Percentiles rank a stretch among this genome's conserved stretches.
Conservation (phyloP, 2,329 filamentous ascomycete species). For the Ascochyta koolunga region DNA sequence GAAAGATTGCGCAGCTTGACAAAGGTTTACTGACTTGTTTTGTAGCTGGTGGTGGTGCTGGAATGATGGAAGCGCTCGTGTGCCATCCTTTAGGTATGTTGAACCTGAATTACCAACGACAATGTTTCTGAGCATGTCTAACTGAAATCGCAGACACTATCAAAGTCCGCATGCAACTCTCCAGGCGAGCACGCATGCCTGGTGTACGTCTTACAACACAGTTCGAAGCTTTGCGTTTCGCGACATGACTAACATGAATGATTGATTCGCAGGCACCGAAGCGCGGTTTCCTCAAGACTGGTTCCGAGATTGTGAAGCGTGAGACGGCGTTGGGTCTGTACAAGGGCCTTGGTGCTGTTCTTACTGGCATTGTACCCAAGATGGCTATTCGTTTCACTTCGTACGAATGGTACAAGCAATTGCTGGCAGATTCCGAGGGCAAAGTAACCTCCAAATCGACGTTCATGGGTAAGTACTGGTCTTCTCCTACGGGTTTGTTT, state of each 20-base stretch:
- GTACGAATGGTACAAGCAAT: constrained; percentile 92
- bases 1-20: not conserved
- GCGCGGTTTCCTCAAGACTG: constrained; percentile 87
- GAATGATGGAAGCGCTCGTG: constrained; percentile 98
- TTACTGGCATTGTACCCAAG: constrained; percentile 96
- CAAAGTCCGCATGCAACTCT: constrained; percentile 99
- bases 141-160: constrained; percentile 75
- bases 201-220: constrained; percentile 62
- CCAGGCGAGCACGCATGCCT: constrained; percentile 78
- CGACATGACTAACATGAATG: constrained; percentile 13
- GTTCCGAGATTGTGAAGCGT: constrained; percentile 81
- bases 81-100: constrained; percentile 88
- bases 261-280: constrained; percentile 63
- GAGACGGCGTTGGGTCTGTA: constrained; percentile 94
- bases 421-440: constrained; percentile 73
- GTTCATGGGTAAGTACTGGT: constrained; percentile 63
- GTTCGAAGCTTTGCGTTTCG: no score
- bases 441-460: constrained; percentile 73
- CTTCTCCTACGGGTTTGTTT: not conserved
- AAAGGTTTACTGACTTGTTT: constrained; percentile 21
- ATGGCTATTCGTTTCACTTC: constrained; percentile 99
- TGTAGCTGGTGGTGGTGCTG: constrained; percentile 89
- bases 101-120: not conserved
- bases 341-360: constrained; percentile 95
- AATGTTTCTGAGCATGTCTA: constrained; percentile 14